Evolutionary conservation across 2,329 filamentous ascomycete genomes (phyloP).

Genomic region (Amesomyces nigricolor): DNA sequence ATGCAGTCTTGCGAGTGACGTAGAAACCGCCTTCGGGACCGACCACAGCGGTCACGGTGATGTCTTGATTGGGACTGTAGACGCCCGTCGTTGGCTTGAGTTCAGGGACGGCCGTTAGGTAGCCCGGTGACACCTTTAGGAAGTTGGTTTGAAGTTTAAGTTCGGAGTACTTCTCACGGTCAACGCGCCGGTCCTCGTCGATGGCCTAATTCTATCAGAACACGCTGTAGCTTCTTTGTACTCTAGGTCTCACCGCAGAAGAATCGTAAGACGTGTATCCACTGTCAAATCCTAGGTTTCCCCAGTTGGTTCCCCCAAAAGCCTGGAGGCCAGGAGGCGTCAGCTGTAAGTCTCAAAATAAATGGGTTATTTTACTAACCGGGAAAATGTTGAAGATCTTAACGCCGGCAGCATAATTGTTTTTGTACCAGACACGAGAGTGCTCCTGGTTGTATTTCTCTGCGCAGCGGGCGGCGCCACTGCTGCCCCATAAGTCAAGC

Average conservation of each 20-base stretch:
- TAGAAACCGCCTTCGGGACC: slow-evolving; percentile 55
- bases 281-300: slow-evolving; percentile 65
- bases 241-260: slow-evolving; percentile 34
- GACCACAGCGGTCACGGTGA: slow-evolving; percentile 58
- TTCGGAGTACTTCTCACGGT: slow-evolving; percentile 73
- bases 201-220: slow-evolving; percentile 41
- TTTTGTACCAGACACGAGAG: slow-evolving; percentile 74
- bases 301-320: slow-evolving; percentile 79
- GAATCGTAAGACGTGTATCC: slow-evolving; percentile 57
- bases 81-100: slow-evolving; percentile 44
- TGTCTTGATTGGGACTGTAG: slow-evolving; percentile 45
- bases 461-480: slow-evolving; percentile 62
- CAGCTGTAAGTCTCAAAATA: neutral
- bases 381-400: slow-evolving; percentile 71
- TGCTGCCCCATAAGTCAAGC: slow-evolving; percentile 70
- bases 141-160: slow-evolving; percentile 73
- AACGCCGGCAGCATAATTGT: slow-evolving; percentile 59
- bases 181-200: slow-evolving; percentile 61
- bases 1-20: slow-evolving; percentile 61
- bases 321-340: slow-evolving; percentile 47
- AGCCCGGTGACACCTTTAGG: slow-evolving; percentile 64
- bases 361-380: slow-evolving; percentile 37
- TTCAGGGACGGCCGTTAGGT: slow-evolving; percentile 54
- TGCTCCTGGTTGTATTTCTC: slow-evolving; percentile 66
- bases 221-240: neutral